Base-by-base conservation (phyloP, 192 early-diverging fungal genomes). In the Diversispora eburnea region DNA sequence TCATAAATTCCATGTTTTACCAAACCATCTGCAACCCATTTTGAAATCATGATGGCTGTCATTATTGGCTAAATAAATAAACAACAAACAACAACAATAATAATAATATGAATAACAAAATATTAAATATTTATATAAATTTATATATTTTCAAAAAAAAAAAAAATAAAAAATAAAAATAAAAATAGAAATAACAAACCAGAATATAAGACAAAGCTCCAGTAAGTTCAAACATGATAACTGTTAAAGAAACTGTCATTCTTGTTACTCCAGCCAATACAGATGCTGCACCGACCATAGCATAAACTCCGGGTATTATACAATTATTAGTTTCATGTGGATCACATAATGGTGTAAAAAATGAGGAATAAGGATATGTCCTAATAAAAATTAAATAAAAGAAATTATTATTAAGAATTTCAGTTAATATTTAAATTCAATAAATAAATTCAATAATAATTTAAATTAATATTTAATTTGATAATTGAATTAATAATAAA, bases 171-270 rank as follows among this genome's bases (percentile, higher is more conserved):
- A 33, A 33, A 33, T n/a, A 47, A 46, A 41, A 12, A 5, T 7
- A 62, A 1, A 25, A 63, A 52, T 54, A 80, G 88, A 85, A n/a
- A n/a, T n/a, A n/a, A 3, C 87, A 87, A 1, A 88, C 88, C 48
- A 97, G 81, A 59, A 91, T 85, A 77, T 97, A 99, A 12, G 92
- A 91, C 22, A 99, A 80, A 0, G 96, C 93, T 22, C 95, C 95
- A 0, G 98, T 99, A 68, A 99, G 80, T 79, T 99, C 98, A 82
- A 98, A 99, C 95, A 98, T 97, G 78, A 99, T 98, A 12, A 99
- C 96, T 0, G 95, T 93, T 12, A 95, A 82, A 22, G 90, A 91
- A 2, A 93, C 89, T 75, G 58, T 63, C n/a, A 48, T 60, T 51
- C 52, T 63, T 33, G 51, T 60, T n/a, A 56, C 41, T 49, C 72